Conservation (phyloP, 768 basidiomycete species). For the Dioszegia crocea region DNA sequence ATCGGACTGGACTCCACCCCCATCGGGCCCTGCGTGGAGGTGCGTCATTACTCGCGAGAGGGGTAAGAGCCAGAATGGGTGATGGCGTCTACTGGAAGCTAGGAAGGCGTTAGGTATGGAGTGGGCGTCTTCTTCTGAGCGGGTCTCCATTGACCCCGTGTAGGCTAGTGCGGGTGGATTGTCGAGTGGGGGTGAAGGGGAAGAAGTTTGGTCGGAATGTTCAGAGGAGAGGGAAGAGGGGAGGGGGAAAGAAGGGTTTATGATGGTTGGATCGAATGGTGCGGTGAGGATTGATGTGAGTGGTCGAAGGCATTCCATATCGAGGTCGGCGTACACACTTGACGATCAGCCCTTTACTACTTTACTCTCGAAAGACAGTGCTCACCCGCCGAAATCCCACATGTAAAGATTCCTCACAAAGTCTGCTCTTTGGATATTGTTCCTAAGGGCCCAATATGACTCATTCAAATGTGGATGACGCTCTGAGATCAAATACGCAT, state of each 20-base stretch:
- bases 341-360: too few species aligned
- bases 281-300: conserved; percentile 12
- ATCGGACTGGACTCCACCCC: background rate
- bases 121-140: background rate
- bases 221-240: background rate
- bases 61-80: conserved; percentile 25
- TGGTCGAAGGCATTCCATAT: conserved; percentile 23
- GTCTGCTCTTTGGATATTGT: conserved; percentile 25
- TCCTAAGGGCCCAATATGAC: conserved; percentile 14
- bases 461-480: conserved; percentile 15
- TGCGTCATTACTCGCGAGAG: conserved; percentile 7
- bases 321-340: conserved; percentile 28
- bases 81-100: conserved; percentile 11
- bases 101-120: conserved; percentile 29
- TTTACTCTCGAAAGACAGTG: background rate
- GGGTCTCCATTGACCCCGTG: conserved; percentile 13
- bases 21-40: background rate
- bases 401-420: conserved; percentile 28
- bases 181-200: too few species aligned
- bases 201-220: too few species aligned
- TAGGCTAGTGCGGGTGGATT: conserved; percentile 8
- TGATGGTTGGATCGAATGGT: background rate
- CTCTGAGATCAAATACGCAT: conserved; percentile 8
- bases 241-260: background rate
- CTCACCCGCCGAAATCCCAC: conserved; percentile 22